Base-by-base conservation (phyloP, 495 filamentous ascomycete genomes). In the Hypomontagnella monticulosa region DNA sequence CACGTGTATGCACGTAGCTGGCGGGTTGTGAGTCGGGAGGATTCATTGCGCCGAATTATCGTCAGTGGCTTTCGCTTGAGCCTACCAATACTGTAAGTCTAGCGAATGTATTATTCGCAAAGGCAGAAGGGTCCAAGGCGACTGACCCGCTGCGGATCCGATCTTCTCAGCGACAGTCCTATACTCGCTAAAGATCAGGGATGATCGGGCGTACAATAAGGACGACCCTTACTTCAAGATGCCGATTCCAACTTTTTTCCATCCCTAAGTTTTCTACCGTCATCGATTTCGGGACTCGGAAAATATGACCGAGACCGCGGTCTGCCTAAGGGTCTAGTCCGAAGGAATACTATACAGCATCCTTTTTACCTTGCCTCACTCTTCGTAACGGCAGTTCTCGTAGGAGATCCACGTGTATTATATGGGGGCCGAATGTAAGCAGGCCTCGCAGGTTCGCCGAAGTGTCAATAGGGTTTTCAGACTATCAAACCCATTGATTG, bases 31-130 rank as follows among this genome's bases (percentile, higher is more conserved):
- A 43, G 23, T 15, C 37, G 47, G 47, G 23, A 34, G 47, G 48
- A 61, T 61, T 30, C 38, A 49, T 40, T 40, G 44, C 37, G 40
- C 48, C 38, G 46, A 34, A 50, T 37, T 4, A 42, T 55, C n/a
- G 23, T 37, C 40, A 38, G 19, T 19, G 14, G 7, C 16, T 44
- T 23, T 37, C 52, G 23, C 23, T 43, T 15, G 33, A 23, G 34
- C 49, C 9, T 18, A 34, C n/a, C 7, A 27, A 33, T 30, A 47
- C 14, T 40, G 50, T 27, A 27, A 6, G 23, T 27, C 23, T 27
- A 27, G 23, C 6, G 6, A 27, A 52, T 37, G 49, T 40, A 53
- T 40, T 40, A n/a, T 27, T 27, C 23, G 23, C 23, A 27, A 6
- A 12, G 15, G 15, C 18, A 20, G 49, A 37, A 9, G 36, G 18